phyloP scores from a whole-genome alignment of 805 yeast species.

The Debaryomyces castellii region DNA sequence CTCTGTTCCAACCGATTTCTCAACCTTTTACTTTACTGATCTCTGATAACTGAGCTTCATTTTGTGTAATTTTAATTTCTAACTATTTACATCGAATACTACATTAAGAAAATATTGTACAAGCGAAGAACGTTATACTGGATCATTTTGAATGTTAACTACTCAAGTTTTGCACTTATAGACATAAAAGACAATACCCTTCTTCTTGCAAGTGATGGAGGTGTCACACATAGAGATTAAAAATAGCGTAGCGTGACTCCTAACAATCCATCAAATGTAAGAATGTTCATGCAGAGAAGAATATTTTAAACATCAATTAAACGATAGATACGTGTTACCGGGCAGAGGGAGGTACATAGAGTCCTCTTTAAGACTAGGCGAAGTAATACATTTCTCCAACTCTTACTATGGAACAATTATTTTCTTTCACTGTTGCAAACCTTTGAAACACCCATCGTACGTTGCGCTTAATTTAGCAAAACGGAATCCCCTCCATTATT shows the following conservation, averaged over 20 bases:
- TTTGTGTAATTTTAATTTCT: constrained; percentile 1
- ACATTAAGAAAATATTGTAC: not conserved
- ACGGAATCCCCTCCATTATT: not conserved
- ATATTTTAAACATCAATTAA: no score
- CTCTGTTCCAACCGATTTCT: not conserved
- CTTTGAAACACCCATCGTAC: not conserved
- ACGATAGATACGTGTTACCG: no score
- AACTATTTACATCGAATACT: not conserved
- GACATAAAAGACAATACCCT: no score
- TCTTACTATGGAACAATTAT: no score
- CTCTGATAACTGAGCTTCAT: not conserved
- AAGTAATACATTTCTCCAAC: not conserved
- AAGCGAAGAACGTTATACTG: no score
- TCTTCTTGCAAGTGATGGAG: not conserved
- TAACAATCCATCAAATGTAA: no score
- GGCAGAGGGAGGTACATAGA: no score
- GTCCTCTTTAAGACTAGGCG: not conserved
- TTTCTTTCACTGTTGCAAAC: not conserved
- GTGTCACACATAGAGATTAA: not conserved
- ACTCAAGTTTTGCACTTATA: no score
- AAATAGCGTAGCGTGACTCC: no score
- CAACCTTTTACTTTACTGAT: not conserved
- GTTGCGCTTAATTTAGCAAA: not conserved
- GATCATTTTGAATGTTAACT: no score
- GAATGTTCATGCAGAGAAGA: no score